phyloP scores from a whole-genome alignment of 2,329 filamentous ascomycete species.

The Penicillium sp. region DNA sequence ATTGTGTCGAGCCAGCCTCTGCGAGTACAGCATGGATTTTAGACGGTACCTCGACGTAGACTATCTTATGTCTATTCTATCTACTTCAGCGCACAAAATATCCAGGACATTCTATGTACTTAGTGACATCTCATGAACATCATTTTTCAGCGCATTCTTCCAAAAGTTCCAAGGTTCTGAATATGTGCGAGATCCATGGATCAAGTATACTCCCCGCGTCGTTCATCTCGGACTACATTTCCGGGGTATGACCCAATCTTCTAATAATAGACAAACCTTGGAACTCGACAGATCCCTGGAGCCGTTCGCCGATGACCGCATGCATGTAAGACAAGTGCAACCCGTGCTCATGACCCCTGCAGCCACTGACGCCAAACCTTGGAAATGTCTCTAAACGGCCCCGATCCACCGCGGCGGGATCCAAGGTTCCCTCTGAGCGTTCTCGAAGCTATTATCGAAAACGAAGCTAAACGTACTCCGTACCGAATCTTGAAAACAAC shows the following conservation, averaged over 20 bases:
- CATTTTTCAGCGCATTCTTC: neutral
- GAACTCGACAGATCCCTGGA: no score
- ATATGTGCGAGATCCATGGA: no score
- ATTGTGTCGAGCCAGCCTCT: neutral
- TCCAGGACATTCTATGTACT: neutral
- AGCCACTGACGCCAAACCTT: neutral
- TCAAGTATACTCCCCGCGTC: no score
- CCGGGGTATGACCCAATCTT: neutral
- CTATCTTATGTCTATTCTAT: neutral
- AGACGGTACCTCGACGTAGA: neutral
- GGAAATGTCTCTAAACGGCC: neutral
- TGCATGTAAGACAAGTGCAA: neutral
- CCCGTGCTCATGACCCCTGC: neutral
- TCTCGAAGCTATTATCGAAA: neutral
- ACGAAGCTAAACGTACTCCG: no score
- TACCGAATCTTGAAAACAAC: no score
- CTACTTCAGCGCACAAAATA: neutral
- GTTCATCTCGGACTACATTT: neutral
- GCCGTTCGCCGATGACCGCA: neutral
- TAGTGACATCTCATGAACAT: neutral
- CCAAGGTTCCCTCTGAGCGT: neutral
- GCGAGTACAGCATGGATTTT: neutral
- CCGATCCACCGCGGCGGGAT: no score
- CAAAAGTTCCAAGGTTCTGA: no score
- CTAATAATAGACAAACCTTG: no score